phyloP scores from a whole-genome alignment of 2,329 filamentous ascomycete species.

The Pseudocercospora musae region DNA sequence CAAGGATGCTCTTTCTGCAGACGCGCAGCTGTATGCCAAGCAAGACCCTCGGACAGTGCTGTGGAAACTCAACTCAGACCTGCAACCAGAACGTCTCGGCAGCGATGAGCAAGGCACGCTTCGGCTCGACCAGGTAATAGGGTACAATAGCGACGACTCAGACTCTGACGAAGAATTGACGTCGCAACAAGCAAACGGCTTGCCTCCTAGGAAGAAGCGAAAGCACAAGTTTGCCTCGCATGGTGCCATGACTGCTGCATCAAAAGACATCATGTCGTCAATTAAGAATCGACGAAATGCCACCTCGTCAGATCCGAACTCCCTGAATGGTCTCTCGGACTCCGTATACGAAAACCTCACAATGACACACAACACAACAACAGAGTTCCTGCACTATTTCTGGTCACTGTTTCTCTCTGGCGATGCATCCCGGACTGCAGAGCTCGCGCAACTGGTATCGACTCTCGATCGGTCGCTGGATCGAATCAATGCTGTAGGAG shows the following conservation, averaged over 20 bases:
- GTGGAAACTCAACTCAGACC: conserved; percentile 59
- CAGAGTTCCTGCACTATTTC: conserved; percentile 96
- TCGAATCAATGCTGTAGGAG: conserved; percentile 75
- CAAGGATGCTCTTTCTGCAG: conserved; percentile 43
- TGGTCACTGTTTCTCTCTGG: conserved; percentile 90
- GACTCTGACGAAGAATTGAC: conserved; percentile 54
- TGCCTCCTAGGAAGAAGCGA: conserved; percentile 26
- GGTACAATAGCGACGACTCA: conserved; percentile 63
- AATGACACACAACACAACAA: conserved; percentile 84
- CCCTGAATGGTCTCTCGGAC: conserved; percentile 38
- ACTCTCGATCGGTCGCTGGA: conserved; percentile 73
- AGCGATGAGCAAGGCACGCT: conserved; percentile 32
- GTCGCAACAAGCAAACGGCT: conserved; percentile 24
- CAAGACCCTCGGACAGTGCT: conserved; percentile 70
- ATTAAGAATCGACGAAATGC: conserved; percentile 51
- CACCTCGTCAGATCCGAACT: conserved; percentile 25
- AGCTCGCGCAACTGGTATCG: conserved; percentile 78
- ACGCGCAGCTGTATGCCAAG: conserved; percentile 59
- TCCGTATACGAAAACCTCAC: conserved; percentile 60
- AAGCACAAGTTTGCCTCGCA: conserved; percentile 64
- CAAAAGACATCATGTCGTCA: conserved; percentile 63
- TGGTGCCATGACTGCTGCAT: conserved; percentile 61
- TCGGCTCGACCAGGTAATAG: conserved; percentile 60
- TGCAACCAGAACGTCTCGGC: conserved; percentile 47
- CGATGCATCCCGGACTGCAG: conserved; percentile 69